A percentile compares a stretch with the other conserved stretches of the same genome.
These are phyloP conservation scores for Spatholobus suberectus DNA, from an alignment of 306 rosid species.

Conservation along the genomic window DNA sequence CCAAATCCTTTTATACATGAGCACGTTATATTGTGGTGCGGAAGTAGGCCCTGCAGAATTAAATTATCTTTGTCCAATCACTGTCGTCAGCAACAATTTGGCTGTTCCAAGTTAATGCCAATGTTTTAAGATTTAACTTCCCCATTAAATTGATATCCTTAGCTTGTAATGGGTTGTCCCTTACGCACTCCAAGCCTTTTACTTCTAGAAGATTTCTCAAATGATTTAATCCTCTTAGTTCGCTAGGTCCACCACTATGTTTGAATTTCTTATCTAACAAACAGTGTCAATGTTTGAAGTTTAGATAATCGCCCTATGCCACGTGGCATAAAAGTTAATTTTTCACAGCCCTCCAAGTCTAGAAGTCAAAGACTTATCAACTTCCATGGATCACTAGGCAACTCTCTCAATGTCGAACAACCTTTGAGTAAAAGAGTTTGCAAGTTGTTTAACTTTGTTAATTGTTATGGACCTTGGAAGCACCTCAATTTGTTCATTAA, in stretches of 20 bases:
- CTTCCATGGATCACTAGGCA: background rate
- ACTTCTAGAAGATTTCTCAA: background rate
- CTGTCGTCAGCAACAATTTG: background rate
- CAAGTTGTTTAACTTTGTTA: background rate
- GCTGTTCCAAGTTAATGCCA: background rate
- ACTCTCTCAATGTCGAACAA: background rate
- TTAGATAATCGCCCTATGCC: background rate
- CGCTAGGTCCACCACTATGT: background rate
- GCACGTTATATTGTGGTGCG: background rate
- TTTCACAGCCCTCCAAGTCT: background rate
- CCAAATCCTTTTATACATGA: background rate
- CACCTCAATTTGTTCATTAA: background rate
- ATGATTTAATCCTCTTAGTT: background rate
- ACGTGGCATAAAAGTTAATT: background rate
- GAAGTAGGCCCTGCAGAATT: background rate
- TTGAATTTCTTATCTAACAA: background rate
- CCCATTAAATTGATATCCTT: background rate
- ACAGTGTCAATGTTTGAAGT: slow-evolving; percentile 7
- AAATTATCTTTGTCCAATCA: background rate
- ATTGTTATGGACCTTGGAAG: background rate
- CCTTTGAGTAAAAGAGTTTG: background rate
- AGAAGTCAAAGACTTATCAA: slow-evolving; percentile 18
- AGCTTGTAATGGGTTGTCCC: background rate
- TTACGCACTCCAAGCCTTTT: background rate
- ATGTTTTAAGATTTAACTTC: background rate